Evolutionary conservation across 805 yeast genomes (phyloP).

Genomic region (Wickerhamiella azyma): DNA sequence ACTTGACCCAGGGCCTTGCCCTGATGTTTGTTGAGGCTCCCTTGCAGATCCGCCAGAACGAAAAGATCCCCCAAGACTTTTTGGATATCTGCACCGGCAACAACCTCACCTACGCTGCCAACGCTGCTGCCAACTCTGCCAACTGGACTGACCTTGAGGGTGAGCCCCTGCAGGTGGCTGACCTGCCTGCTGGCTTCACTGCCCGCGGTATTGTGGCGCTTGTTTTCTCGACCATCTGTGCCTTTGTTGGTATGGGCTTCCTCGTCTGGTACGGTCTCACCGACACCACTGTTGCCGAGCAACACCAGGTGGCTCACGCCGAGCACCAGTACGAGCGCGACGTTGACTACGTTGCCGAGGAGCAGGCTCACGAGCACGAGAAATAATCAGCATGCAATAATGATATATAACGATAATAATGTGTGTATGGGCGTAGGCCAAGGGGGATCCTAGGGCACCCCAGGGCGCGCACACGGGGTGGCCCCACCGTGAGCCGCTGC

Average conservation of each 20-base stretch:
- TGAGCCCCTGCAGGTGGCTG: conserved; percentile 51
- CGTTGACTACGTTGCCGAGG: neutral
- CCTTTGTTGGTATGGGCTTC: conserved; percentile 62
- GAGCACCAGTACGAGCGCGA: conserved; percentile 4
- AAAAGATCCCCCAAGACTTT: conserved; percentile 50
- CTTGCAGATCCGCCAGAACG: conserved; percentile 36
- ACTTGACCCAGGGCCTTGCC: conserved; percentile 87
- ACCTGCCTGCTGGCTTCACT: conserved; percentile 81
- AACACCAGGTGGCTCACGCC: conserved; percentile 6
- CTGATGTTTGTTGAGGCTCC: conserved; percentile 77
- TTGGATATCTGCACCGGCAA: conserved; percentile 43
- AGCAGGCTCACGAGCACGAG: neutral
- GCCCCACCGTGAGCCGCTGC: too few relatives aligned
- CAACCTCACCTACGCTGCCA: conserved; percentile 48
- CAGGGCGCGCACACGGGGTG: too few relatives aligned
- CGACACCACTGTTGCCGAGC: conserved; percentile 29
- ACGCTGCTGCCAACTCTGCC: conserved; percentile 77
- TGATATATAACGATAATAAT: neutral
- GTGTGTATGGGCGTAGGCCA: too few relatives aligned
- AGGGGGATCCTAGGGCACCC: too few relatives aligned
- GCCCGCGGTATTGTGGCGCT: conserved; percentile 90
- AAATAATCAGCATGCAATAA: neutral
- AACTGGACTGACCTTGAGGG: conserved; percentile 53
- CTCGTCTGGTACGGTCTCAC: conserved; percentile 77
- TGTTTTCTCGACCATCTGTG: conserved; percentile 80